Evolutionary conservation across 225 moss, liverwort and hornwort genomes (phyloP), one percentile per base, ranked within the genome.

Genomic region (Sphagnum tenellum): DNA sequence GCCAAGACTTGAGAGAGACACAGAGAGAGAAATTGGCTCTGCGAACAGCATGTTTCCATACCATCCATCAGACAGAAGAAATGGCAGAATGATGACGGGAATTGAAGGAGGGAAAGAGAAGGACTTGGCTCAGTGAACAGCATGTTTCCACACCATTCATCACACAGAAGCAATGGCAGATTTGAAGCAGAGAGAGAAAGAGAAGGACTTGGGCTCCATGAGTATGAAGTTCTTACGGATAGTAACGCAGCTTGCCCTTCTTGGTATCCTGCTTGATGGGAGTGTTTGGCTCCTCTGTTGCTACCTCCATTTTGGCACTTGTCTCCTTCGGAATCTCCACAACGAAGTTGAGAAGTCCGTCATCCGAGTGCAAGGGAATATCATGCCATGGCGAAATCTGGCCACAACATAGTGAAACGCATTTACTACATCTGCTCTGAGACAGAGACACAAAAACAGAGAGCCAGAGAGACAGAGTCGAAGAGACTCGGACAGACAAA

Each of bases 241-340:
- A 94, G 72, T 77, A 94, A 61, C 75, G 73, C 46, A 86, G 90
- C 60, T 88, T 79, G 11, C 86, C 93, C 76, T 85, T 86, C 79
- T 79, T 88, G 4, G 77, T 77, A 56, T 90, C 90, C 65, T 88
- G 90, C 73, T 84, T 94, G 75, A 90, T 88, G 12, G 90, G 90
- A 63, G 90, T 90, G 72, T 86, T 79, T 46, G 81, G 84, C 79
- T 94, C 94, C 49, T 81, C 82, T 5, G 73, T 94, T 45, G 90
- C 90, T 5, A 88, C 88, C 71, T 88, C 88, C 76, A 94, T 85
- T 69, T 90, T 90, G 11, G 90, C 90, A 12, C 81, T 92, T 0
- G 88, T 84, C 75, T 88, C 92, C 75, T 95, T 94, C 4, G 94
- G 94, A 67, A 94, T 90, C 74, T 90, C 94, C 9, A 87, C 84